Percentiles rank a stretch among this genome's conserved stretches.
These are phyloP conservation scores for Myrmaecium sp. DNA, from an alignment of 2,329 filamentous ascomycete species.

Conservation along the genomic window DNA sequence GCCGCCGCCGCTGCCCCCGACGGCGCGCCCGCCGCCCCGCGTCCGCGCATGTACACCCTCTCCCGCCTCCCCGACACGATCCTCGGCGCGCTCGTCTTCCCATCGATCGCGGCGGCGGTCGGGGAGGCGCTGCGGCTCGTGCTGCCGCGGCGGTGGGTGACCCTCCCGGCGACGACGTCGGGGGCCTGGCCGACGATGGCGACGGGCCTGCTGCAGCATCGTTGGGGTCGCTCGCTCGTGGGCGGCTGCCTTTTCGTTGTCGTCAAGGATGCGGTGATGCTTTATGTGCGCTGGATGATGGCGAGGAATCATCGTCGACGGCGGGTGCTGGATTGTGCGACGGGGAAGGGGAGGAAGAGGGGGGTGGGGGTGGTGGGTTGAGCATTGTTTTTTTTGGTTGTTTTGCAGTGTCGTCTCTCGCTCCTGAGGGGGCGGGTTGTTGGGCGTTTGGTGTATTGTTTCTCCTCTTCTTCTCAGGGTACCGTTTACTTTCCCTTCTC, in stretches of 20 bases:
- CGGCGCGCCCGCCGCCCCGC: constrained; percentile 9
- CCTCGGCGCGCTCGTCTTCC: constrained; percentile 60
- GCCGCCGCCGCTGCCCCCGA: constrained; percentile 7
- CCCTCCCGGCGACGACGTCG: constrained; percentile 30
- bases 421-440: background rate
- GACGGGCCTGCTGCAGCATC: constrained; percentile 57
- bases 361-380: constrained; percentile 3
- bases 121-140: constrained; percentile 56
- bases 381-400: background rate
- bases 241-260: constrained; percentile 83
- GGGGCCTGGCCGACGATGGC: constrained; percentile 21
- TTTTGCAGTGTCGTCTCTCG: too few species aligned
- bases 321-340: constrained; percentile 26
- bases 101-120: constrained; percentile 60
- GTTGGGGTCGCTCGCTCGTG: constrained; percentile 77
- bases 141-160: constrained; percentile 48
- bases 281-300: constrained; percentile 39
- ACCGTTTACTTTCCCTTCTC: background rate
- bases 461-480: background rate
- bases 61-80: constrained; percentile 42
- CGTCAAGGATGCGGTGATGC: constrained; percentile 49
- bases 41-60: constrained; percentile 25
- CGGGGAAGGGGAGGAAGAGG: constrained; percentile 6
- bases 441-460: background rate
- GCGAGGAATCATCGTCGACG: constrained; percentile 29